Conservation (phyloP, 2,329 filamentous ascomycete species). For the Ceratocystis colombiana region DNA sequence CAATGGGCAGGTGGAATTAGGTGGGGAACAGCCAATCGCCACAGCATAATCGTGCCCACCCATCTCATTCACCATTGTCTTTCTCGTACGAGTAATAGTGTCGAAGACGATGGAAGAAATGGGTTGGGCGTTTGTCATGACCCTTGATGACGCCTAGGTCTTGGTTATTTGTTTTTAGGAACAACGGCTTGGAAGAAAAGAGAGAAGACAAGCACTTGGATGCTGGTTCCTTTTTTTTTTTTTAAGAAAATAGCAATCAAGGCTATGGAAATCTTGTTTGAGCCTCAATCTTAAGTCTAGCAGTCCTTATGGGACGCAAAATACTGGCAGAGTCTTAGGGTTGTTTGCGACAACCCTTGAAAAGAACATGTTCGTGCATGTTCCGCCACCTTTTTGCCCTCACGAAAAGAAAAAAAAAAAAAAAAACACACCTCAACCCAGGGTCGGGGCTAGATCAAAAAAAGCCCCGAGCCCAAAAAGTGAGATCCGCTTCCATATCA, state of each 20-base stretch:
- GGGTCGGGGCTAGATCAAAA: background rate
- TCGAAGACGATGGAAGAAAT: conserved; percentile 11
- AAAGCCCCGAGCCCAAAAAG: background rate
- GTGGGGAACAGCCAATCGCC: background rate
- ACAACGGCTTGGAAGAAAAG: too few species aligned
- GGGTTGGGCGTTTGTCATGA: background rate
- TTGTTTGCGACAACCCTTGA: background rate
- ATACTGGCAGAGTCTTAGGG: background rate
- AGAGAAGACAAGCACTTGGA: too few species aligned
- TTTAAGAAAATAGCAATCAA: background rate
- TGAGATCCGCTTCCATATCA: background rate
- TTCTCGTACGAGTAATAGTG: conserved; percentile 8
- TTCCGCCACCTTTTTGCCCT: background rate
- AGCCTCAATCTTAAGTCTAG: background rate
- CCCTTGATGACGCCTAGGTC: background rate
- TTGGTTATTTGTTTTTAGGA: too few species aligned
- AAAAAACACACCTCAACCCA: background rate
- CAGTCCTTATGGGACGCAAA: background rate
- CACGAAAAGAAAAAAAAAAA: background rate
- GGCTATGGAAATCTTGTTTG: background rate
- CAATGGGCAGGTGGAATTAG: background rate
- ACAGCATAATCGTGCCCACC: background rate
- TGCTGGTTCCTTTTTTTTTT: too few species aligned
- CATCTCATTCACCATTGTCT: background rate
- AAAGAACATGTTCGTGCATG: background rate